Evolutionary conservation across 2,329 filamentous ascomycete species (phyloP).

Genomic region (Beauveria scarabaeidicola): DNA sequence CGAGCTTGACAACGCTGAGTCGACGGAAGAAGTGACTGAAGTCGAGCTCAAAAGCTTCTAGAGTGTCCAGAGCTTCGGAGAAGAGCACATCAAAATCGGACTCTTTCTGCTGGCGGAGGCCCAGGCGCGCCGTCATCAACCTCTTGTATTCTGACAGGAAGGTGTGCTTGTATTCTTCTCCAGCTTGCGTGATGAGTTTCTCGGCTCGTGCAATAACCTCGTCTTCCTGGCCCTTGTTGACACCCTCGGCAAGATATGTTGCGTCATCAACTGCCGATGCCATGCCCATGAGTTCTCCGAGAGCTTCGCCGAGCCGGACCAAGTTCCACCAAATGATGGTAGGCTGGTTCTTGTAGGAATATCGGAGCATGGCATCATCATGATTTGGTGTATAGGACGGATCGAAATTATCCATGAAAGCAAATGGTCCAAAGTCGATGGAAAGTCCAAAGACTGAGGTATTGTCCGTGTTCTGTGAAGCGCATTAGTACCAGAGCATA

Average conservation of each 20-base stretch:
- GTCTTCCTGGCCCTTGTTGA: slow-evolving; percentile 52
- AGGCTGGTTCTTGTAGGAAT: slow-evolving; percentile 89
- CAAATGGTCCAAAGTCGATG: slow-evolving; percentile 93
- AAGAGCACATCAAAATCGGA: slow-evolving; percentile 74
- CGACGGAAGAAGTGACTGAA: slow-evolving; percentile 92
- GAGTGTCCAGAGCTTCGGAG: slow-evolving; percentile 69
- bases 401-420: slow-evolving; percentile 96
- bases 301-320: slow-evolving; percentile 76
- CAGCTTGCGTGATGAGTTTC: slow-evolving; percentile 67
- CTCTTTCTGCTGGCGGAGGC: slow-evolving; percentile 60
- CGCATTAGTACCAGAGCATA: slow-evolving; percentile 15
- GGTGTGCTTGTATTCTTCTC: slow-evolving; percentile 80
- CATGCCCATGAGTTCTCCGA: slow-evolving; percentile 81
- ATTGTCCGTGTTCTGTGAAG: slow-evolving; percentile 74
- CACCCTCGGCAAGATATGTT: slow-evolving; percentile 63
- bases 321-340: slow-evolving; percentile 99
- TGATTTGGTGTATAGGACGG: slow-evolving; percentile 94
- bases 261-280: slow-evolving; percentile 63
- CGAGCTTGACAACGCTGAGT: slow-evolving; percentile 55
- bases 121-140: slow-evolving; percentile 72
- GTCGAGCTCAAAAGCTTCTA: slow-evolving; percentile 78
- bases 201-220: slow-evolving; percentile 74
- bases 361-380: slow-evolving; percentile 79
- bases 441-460: slow-evolving; percentile 84
- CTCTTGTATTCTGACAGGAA: slow-evolving; percentile 86